phyloP scores from a whole-genome alignment of 352 stramenopile genomes.

The Phytophthora cryptogea region DNA sequence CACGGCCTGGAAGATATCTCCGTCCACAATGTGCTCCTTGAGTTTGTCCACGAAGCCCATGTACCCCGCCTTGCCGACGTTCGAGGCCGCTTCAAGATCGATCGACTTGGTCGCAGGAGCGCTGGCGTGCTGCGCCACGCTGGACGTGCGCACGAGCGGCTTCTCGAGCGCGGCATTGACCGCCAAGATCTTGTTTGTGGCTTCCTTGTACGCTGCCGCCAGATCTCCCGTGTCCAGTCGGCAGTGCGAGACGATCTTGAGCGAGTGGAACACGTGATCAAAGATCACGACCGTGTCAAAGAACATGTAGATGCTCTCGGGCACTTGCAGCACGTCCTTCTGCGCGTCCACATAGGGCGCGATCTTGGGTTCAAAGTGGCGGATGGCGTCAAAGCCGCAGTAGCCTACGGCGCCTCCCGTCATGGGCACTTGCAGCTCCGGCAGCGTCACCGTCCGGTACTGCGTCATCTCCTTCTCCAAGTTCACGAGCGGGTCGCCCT shows the following conservation, averaged over 20 bases:
- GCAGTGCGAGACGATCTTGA: constrained; percentile 89
- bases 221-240: constrained; percentile 73
- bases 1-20: constrained; percentile 91
- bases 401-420: constrained; percentile 88
- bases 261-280: constrained; percentile 90
- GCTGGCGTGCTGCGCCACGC: constrained; percentile 61
- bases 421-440: constrained; percentile 82
- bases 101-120: constrained; percentile 47
- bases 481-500: constrained; percentile 76
- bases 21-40: constrained; percentile 89
- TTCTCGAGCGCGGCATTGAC: constrained; percentile 68
- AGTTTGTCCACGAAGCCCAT: constrained; percentile 88
- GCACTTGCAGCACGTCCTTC: constrained; percentile 78
- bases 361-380: constrained; percentile 88
- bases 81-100: constrained; percentile 77
- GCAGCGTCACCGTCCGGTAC: constrained; percentile 69
- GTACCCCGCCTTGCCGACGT: constrained; percentile 85
- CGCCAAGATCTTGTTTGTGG: constrained; percentile 72
- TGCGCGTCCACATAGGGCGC: constrained; percentile 78
- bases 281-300: constrained; percentile 91
- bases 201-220: constrained; percentile 66
- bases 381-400: constrained; percentile 89
- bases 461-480: constrained; percentile 83
- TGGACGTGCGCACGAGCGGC: constrained; percentile 59
- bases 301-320: constrained; percentile 92